Evolutionary conservation across 352 stramenopile species (phyloP).

Genomic region (Pythium plurisporium): DNA sequence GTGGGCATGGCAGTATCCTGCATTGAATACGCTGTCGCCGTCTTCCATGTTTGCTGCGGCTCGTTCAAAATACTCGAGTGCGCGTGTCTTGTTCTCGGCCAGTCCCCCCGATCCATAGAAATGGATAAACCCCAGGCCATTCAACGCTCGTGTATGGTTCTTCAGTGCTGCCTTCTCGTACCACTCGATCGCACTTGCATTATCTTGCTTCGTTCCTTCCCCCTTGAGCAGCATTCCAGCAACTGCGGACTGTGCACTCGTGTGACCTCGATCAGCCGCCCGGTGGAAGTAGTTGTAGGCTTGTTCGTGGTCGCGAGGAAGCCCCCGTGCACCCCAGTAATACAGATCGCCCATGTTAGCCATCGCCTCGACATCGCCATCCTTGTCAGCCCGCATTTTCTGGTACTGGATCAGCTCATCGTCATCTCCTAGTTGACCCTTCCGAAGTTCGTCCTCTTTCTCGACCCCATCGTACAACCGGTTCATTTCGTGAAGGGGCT

Average conservation of each 20-base stretch:
- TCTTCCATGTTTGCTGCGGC: slow-evolving; percentile 74
- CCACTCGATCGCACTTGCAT: slow-evolving; percentile 62
- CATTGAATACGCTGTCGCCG: slow-evolving; percentile 89
- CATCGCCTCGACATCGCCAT: slow-evolving; percentile 74
- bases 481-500: slow-evolving; percentile 77
- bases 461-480: slow-evolving; percentile 61
- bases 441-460: slow-evolving; percentile 31
- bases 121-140: slow-evolving; percentile 88
- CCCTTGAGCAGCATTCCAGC: slow-evolving; percentile 88
- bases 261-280: slow-evolving; percentile 57
- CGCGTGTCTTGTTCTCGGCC: slow-evolving; percentile 67
- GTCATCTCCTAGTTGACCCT: slow-evolving; percentile 69
- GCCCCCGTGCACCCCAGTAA: slow-evolving; percentile 83
- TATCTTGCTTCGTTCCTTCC: slow-evolving; percentile 71
- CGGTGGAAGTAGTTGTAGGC: slow-evolving; percentile 73
- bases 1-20: slow-evolving; percentile 70
- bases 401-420: slow-evolving; percentile 88
- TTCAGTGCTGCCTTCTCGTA: slow-evolving; percentile 65
- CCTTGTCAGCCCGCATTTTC: slow-evolving; percentile 65
- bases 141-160: slow-evolving; percentile 80
- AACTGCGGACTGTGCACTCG: slow-evolving; percentile 52
- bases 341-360: slow-evolving; percentile 84
- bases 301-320: slow-evolving; percentile 60
- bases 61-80: slow-evolving; percentile 77
- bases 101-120: slow-evolving; percentile 75